A percentile compares a stretch with the other conserved stretches of the same genome.
phyloP scores from a whole-genome alignment of 805 yeast genomes.

The Kodamaea leandrae region DNA sequence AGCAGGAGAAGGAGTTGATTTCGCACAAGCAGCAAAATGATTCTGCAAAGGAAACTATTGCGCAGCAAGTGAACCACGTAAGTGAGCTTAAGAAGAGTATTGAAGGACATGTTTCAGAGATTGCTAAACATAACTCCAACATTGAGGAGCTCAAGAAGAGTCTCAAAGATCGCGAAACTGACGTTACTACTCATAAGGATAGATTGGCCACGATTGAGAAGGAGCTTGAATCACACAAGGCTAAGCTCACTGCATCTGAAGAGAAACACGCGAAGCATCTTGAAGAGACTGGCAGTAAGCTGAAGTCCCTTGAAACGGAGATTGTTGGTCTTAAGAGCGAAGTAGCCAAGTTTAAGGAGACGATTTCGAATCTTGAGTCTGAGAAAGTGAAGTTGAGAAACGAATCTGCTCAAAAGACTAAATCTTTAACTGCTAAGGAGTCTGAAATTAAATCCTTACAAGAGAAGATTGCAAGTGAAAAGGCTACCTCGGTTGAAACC shows the following conservation, averaged over 20 bases:
- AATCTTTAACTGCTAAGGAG: not conserved
- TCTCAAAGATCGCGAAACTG: not conserved
- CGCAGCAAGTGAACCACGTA: not conserved
- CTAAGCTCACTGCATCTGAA: not conserved
- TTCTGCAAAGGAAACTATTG: too few relatives aligned
- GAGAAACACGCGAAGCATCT: not conserved
- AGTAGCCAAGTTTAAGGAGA: not conserved
- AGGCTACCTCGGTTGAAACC: not conserved
- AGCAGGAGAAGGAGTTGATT: too few relatives aligned
- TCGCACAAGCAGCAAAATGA: too few relatives aligned
- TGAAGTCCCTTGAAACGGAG: constrained; percentile 2
- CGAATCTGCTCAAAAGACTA: not conserved
- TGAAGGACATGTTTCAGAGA: not conserved
- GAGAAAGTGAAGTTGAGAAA: not conserved
- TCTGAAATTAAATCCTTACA: not conserved
- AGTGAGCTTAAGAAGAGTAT: not conserved
- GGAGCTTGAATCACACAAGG: not conserved
- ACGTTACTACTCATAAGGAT: not conserved
- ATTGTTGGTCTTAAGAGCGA: not conserved
- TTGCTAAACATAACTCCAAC: too few relatives aligned
- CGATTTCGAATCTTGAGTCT: not conserved
- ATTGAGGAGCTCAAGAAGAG: not conserved
- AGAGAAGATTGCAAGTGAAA: not conserved
- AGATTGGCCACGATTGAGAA: constrained; percentile 1
- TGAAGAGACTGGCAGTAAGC: not conserved